Evolutionary conservation across 2,329 filamentous ascomycete species (phyloP), one percentile per base, ranked within the genome.

Genomic region (Gnomoniopsis sp.): DNA sequence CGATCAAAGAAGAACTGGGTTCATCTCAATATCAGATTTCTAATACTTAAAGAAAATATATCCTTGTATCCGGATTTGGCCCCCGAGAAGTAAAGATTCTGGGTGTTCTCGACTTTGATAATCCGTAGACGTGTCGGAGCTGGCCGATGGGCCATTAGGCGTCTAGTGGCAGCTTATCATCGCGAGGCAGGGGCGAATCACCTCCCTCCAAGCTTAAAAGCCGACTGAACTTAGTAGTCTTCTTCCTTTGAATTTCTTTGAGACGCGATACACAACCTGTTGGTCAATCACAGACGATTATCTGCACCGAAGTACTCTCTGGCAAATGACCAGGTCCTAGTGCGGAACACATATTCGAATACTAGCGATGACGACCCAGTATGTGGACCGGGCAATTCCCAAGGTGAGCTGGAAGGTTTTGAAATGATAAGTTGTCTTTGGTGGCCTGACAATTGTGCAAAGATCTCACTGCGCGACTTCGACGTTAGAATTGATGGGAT

Each of bases 401-500:
- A 63, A 59, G 36, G 62, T 63, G 12, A 57, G 59, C 36, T 4
- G 30, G 30, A 21, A 6, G 23, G 14, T 6, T 15, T 2, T 11
- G 8, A 6, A 50, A 36, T 10, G 3, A 26, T 22, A 3, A 41
- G n/a, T 26, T 12, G 2, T 10, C 1, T 15, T 14, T 3, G 4
- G 14, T 23, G 12, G 17, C 15, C 8, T 19, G n/a, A 19, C 19
- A 19, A 4, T 15, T n/a, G 10, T 19, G 74, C 73, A 1, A 67
- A 76, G 64, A 80, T 87, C 65, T 85, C 83, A 3, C 74, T 86
- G 15, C 73, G 70, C 49, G 71, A 84, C 66, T 86, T 84, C 64
- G 72, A 78, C 33, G 64, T 66, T n/a, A 77, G 83, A 48, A 76
- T 83, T 63, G 75, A 80, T 54, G 74, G 79, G 47, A 85, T 86